Evolutionary conservation across 768 basidiomycete genomes (phyloP).

Genomic region (Rhizopogon sp.): DNA sequence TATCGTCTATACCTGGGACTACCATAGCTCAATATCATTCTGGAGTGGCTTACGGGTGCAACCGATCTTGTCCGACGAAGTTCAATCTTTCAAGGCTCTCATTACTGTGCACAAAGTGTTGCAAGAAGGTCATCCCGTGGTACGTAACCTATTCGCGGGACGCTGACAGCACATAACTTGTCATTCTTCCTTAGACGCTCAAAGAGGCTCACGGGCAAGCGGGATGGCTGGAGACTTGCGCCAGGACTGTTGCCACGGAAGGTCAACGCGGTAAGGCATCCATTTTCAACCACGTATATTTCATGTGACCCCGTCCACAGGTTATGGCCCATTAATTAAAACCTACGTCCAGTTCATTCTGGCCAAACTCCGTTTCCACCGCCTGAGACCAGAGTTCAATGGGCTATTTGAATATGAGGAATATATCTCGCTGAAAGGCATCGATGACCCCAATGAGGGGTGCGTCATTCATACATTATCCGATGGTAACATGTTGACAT

Average conservation of each 20-base stretch:
- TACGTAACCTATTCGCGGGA: constrained; percentile 29
- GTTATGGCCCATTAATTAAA: constrained; percentile 88
- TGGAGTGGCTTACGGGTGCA: constrained; percentile 97
- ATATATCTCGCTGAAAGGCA: constrained; percentile 94
- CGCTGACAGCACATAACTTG: constrained; percentile 5
- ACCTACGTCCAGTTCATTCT: constrained; percentile 96
- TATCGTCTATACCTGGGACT: constrained; percentile 99
- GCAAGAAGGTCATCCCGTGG: constrained; percentile 95
- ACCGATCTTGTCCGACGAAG: constrained; percentile 94
- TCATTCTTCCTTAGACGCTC: constrained; percentile 58
- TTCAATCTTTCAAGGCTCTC: constrained; percentile 97
- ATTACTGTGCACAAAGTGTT: constrained; percentile 97
- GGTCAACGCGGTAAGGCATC: constrained; percentile 61
- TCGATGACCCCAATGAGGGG: constrained; percentile 99
- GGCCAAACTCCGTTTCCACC: constrained; percentile 94
- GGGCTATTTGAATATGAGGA: constrained; percentile 99
- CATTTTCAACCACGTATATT: not conserved
- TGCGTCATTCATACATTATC: constrained; percentile 32
- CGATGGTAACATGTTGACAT: constrained; percentile 7
- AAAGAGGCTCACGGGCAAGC: constrained; percentile 97
- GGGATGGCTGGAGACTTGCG: constrained; percentile 97
- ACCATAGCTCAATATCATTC: constrained; percentile 95
- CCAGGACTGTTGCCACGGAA: constrained; percentile 79
- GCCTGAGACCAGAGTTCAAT: constrained; percentile 94
- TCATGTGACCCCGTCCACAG: constrained; percentile 32